phyloP scores from a whole-genome alignment of 2,329 filamentous ascomycete genomes.

The Exophiala mesophila region DNA sequence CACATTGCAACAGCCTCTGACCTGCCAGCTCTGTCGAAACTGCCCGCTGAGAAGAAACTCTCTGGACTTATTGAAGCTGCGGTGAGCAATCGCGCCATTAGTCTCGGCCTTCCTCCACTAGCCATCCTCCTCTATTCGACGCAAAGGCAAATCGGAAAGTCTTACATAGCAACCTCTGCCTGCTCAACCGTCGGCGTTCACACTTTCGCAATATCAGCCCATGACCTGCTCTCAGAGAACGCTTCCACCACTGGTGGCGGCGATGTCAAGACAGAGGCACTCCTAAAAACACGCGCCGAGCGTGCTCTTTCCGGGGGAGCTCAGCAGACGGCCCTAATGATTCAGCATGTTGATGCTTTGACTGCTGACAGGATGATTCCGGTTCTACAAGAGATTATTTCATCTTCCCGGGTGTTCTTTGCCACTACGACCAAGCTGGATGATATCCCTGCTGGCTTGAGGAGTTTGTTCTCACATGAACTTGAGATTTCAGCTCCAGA shows the following conservation, averaged over 20 bases:
- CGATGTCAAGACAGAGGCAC: slow-evolving; percentile 90
- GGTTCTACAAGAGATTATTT: slow-evolving; percentile 75
- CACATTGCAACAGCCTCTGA: slow-evolving; percentile 30
- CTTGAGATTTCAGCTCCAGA: slow-evolving; percentile 90
- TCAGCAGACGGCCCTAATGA: slow-evolving; percentile 75
- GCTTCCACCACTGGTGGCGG: slow-evolving; percentile 65
- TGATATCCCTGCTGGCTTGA: slow-evolving; percentile 83
- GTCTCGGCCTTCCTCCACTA: slow-evolving; percentile 79
- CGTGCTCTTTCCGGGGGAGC: slow-evolving; percentile 83
- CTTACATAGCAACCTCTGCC: slow-evolving; percentile 68
- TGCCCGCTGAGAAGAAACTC: slow-evolving; percentile 63
- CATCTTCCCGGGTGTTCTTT: slow-evolving; percentile 75
- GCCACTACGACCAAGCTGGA: slow-evolving; percentile 95
- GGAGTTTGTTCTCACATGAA: slow-evolving; percentile 91
- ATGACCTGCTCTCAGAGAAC: slow-evolving; percentile 90
- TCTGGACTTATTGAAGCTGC: slow-evolving; percentile 82
- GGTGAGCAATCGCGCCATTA: slow-evolving; percentile 79
- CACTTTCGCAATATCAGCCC: slow-evolving; percentile 81
- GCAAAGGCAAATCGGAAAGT: slow-evolving; percentile 88
- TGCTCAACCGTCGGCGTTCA: slow-evolving; percentile 88
- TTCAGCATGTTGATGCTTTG: slow-evolving; percentile 84
- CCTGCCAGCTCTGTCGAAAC: slow-evolving; percentile 45
- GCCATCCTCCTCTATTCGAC: slow-evolving; percentile 86
- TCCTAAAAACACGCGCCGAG: slow-evolving; percentile 80
- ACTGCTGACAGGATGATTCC: slow-evolving; percentile 86